Conservation (phyloP, 2,329 filamentous ascomycete species). For the Mycogone perniciosa region DNA sequence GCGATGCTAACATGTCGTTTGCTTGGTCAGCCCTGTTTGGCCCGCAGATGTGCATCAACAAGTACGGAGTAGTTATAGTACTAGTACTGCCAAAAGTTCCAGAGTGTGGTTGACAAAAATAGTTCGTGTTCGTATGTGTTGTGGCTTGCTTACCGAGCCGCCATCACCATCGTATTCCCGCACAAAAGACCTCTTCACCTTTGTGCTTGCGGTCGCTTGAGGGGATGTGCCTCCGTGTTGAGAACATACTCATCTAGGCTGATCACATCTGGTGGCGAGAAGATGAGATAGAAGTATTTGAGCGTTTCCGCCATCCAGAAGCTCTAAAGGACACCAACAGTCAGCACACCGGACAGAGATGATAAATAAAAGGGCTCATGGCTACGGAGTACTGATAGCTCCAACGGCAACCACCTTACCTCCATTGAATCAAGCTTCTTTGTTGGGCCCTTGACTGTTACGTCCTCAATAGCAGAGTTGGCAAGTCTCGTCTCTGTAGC, state of each 20-base stretch:
- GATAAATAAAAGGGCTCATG: constrained; percentile 3
- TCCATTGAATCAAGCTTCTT: constrained; percentile 55
- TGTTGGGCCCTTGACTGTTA: constrained; percentile 26
- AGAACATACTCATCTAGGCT: constrained; percentile 63
- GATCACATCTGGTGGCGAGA: constrained; percentile 56
- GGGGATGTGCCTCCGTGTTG: constrained; percentile 47
- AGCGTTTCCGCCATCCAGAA: constrained; percentile 70
- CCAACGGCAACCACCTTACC: constrained; percentile 23
- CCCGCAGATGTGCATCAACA: too few relatives aligned
- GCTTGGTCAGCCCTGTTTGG: too few relatives aligned
- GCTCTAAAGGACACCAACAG: constrained; percentile 38
- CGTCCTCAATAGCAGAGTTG: constrained; percentile 42
- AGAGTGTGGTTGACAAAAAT: not conserved
- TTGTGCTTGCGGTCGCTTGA: constrained; percentile 3
- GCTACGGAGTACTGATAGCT: too few relatives aligned
- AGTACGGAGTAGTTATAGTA: too few relatives aligned
- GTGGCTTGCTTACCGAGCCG: not conserved
- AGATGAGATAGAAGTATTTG: constrained; percentile 70
- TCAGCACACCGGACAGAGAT: constrained; percentile 2
- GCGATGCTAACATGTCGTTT: too few relatives aligned
- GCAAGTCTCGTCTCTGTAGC: constrained; percentile 41
- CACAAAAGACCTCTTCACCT: not conserved
- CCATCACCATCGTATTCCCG: not conserved
- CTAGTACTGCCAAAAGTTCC: not conserved
- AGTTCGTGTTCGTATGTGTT: too few relatives aligned